A percentile compares a stretch with the other conserved stretches of the same genome.
Conservation (phyloP, 1,139 yeast species). For the Meyerozyma guilliermondii region DNA sequence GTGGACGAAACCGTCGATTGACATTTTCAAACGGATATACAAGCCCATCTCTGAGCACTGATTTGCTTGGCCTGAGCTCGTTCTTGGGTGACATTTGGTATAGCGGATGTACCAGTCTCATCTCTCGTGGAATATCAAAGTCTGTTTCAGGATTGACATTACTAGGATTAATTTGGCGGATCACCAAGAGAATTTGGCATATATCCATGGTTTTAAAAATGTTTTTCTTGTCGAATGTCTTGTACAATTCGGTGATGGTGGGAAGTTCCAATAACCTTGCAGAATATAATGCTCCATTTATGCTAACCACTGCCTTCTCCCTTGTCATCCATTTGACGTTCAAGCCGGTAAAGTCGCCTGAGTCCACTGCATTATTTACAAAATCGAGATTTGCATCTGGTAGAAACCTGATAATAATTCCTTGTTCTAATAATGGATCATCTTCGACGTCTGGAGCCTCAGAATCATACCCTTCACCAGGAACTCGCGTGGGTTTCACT, state of each 20-base stretch:
- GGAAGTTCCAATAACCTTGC: constrained; percentile 90
- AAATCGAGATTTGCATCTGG: constrained; percentile 77
- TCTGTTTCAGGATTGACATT: constrained; percentile 34
- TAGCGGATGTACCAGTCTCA: constrained; percentile 40
- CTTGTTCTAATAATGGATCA: constrained; percentile 89
- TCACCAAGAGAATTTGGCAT: constrained; percentile 77
- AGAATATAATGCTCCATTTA: constrained; percentile 57
- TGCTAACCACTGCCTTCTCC: constrained; percentile 66
- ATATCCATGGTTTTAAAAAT: constrained; percentile 83
- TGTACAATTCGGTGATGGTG: constrained; percentile 79
- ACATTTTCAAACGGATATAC: constrained; percentile 64
- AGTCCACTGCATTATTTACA: constrained; percentile 73
- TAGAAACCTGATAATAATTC: constrained; percentile 70
- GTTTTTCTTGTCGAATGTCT: constrained; percentile 86
- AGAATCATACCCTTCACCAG: constrained; percentile 95
- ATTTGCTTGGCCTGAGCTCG: constrained; percentile 37
- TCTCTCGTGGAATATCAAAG: constrained; percentile 37
- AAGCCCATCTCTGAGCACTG: constrained; percentile 71
- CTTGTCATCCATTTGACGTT: constrained; percentile 78
- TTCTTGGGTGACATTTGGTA: constrained; percentile 35
- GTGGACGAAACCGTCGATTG: constrained; percentile 44
- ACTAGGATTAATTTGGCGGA: constrained; percentile 52
- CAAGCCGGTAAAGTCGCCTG: constrained; percentile 73
- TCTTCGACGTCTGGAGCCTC: constrained; percentile 97
- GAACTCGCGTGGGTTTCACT: constrained; percentile 77